phyloP scores from a whole-genome alignment of 495 filamentous ascomycete genomes.

The Penicillium ochrochloron region DNA sequence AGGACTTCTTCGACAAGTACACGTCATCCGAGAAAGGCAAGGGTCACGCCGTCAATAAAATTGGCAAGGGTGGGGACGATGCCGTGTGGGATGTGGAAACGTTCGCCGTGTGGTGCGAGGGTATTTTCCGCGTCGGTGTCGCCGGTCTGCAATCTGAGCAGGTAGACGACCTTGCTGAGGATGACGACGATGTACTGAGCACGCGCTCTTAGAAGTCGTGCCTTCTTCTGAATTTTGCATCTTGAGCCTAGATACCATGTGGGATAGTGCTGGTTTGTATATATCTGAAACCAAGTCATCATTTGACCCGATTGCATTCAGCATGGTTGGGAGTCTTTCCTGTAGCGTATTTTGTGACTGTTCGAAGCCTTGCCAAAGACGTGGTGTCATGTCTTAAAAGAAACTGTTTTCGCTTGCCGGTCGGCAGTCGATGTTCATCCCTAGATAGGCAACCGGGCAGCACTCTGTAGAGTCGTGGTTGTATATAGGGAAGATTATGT shows the following conservation, averaged over 20 bases:
- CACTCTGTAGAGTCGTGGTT: background rate
- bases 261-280: conserved; percentile 24
- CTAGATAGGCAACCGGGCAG: background rate
- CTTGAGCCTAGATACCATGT: conserved; percentile 34
- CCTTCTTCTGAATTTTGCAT: conserved; percentile 11
- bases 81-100: conserved; percentile 67
- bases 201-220: conserved; percentile 23
- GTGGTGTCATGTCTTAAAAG: background rate
- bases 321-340: background rate
- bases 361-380: background rate
- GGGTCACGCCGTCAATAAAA: conserved; percentile 52
- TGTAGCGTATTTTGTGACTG: background rate
- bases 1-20: conserved; percentile 62
- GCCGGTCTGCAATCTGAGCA: conserved; percentile 39
- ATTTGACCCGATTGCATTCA: background rate
- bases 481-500: background rate
- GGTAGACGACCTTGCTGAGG: conserved; percentile 38
- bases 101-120: conserved; percentile 63
- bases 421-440: background rate
- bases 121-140: conserved; percentile 59
- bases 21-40: conserved; percentile 49
- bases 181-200: conserved; percentile 37
- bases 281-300: conserved; percentile 6
- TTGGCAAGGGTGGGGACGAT: conserved; percentile 66
- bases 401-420: background rate